Base-by-base conservation (phyloP, 768 basidiomycete genomes). In the Tricholoma sp. region DNA sequence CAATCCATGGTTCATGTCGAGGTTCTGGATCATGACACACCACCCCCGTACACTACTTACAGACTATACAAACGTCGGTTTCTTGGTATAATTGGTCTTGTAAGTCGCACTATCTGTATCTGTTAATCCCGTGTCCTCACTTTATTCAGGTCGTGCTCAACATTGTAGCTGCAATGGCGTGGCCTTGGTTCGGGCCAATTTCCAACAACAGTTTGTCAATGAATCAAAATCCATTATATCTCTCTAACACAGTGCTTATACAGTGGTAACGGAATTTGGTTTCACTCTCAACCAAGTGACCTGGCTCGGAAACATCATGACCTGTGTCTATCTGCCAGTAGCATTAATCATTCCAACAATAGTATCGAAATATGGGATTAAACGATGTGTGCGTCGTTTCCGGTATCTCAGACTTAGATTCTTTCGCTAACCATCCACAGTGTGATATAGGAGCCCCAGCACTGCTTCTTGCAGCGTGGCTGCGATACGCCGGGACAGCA, bases 181-280 rank as follows among this genome's bases (percentile, higher is more conserved):
- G 83, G 81, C 79, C 87, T 3, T 94, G 90, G 90, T 94, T 93
- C 63, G 90, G 91, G 3, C 88, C 91, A 3, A 92, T 94, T 53
- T 75, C 91, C 0, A 84, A 83, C 41, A 67, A 84, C 62, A 75
- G 90, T 91, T 49, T 42, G 76, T 58, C 31, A 20, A 36, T 31
- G 11, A 32, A 34, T 41, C 20, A 10, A 7, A 15, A n/a, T 5
- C 11, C 29, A 13, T 34, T 29, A 29, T 49, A 47, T 34, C 6
- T 24, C 39, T 20, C 39, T 42, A n/a, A 44, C 9, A 54, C n/a
- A 32, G 34, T 31, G 42, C 42, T 48, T 58, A n/a, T 42, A 32
- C 59, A 91, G 88, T 80, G 62, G 78, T 81, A 10, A 61, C 63
- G 3, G 83, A 88, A 36, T 91, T 91, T 61, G 71, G 74, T n/a